Percentiles rank a stretch among this genome's conserved stretches.
Evolutionary conservation across 176 grass and related monocot genomes (phyloP).

Genomic region (Aechmea fasciata): DNA sequence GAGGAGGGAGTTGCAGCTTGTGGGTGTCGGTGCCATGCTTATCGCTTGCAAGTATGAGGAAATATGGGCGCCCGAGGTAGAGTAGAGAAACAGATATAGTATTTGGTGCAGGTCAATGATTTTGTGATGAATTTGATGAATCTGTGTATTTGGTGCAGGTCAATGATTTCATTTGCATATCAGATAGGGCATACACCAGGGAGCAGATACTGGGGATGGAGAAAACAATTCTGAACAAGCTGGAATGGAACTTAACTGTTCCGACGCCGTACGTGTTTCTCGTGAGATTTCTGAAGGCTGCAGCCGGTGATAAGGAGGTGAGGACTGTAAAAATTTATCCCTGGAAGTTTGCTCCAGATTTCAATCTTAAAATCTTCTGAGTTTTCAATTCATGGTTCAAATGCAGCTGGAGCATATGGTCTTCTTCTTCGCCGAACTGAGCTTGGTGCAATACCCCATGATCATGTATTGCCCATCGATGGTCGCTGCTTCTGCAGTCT

Average conservation of each 20-base stretch:
- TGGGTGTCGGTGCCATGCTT: constrained; percentile 68
- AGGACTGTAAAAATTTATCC: background rate
- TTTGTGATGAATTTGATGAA: constrained; percentile 2
- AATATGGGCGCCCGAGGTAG: constrained; percentile 93
- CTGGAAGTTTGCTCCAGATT: background rate
- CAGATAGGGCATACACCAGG: constrained; percentile 63
- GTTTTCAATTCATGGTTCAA: constrained; percentile 9
- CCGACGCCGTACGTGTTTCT: constrained; percentile 79
- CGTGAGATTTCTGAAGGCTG: constrained; percentile 71
- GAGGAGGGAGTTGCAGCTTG: constrained; percentile 84
- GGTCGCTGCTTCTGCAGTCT: constrained; percentile 79
- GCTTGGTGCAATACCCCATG: constrained; percentile 62
- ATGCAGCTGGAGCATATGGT: constrained; percentile 78
- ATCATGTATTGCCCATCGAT: constrained; percentile 48
- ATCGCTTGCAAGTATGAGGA: constrained; percentile 97
- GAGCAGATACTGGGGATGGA: constrained; percentile 85
- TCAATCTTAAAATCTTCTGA: background rate
- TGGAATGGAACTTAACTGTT: constrained; percentile 89
- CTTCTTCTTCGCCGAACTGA: constrained; percentile 87
- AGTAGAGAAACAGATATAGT: constrained; percentile 26
- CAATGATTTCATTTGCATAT: constrained; percentile 84
- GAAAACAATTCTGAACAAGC: constrained; percentile 74
- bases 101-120: constrained; percentile 53
- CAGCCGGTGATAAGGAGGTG: constrained; percentile 55
- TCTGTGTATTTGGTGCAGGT: constrained; percentile 36